Evolutionary conservation across 1,284 basidiomycete genomes (phyloP), one percentile per base, ranked within the genome.

Genomic region (Meripilus lineatus): DNA sequence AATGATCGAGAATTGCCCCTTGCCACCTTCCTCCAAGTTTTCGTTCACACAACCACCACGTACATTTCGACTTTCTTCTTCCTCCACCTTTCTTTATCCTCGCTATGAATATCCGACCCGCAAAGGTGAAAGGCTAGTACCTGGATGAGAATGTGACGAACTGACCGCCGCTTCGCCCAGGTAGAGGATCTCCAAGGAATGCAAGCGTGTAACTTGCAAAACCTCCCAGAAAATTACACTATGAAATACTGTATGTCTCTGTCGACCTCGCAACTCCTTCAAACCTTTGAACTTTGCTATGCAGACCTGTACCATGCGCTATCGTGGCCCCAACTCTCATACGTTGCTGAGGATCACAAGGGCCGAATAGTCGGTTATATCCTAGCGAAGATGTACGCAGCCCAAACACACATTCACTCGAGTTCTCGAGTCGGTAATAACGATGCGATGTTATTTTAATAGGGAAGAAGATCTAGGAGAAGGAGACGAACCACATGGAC

Each of bases 301-400:
- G 21, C 10, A 6, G 93, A 95, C 72, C 74, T 93, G 40, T 93
- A 91, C 63, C 91, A 95, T 59, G 74, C 81, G 5, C 68, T 94
- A 58, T 92, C 86, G 7, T 98, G 94, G 94, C 94, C 94, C 1
- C 84, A 92, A 52, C 74, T 97, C 18, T 95, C 92, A 2, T 98
- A 89, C 61, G 92, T 98, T 15, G 94, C 93, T 0, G 92, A 95
- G 59, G 91, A 95, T 58, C 77, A 83, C 48, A 84, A 84, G 57
- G 92, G 93, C 0, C 75, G 89, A 40, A 84, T 97, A 38, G 92
- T 98, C 1, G 94, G 94, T 18, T 97, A 97, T 63, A 93, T 97
- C 20, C 69, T 97, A 10, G 92, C 90, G 0, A 95, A 95, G 64
- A 94, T 97, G 94, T 91, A 64, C 28, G 28, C 8, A 30, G n/a